These are phyloP conservation scores for Blastobotrys terrestris DNA, from an alignment of 805 yeast genomes.

Conservation along the genomic window DNA sequence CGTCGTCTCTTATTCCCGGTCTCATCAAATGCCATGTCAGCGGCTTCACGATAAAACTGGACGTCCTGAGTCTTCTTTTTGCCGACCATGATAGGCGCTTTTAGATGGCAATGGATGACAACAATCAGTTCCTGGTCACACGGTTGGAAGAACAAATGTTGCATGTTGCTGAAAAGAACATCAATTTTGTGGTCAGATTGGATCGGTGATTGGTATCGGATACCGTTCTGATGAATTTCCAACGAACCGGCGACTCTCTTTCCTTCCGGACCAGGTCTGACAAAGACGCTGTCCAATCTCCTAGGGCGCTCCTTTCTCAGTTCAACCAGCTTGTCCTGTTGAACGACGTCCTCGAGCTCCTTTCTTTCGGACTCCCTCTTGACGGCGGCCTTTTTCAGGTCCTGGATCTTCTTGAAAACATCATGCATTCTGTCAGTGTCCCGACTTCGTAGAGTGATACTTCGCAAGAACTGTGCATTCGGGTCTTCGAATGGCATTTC, in stretches of 20 bases:
- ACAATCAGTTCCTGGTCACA: slow-evolving; percentile 92
- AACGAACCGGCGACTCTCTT: slow-evolving; percentile 88
- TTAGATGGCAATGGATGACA: slow-evolving; percentile 85
- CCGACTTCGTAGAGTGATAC: slow-evolving; percentile 79
- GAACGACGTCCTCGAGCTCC: slow-evolving; percentile 88
- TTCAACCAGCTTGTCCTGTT: slow-evolving; percentile 83
- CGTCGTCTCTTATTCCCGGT: slow-evolving; percentile 90
- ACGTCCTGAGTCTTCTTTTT: slow-evolving; percentile 92
- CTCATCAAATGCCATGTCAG: slow-evolving; percentile 93
- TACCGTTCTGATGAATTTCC: slow-evolving; percentile 92
- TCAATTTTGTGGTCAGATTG: slow-evolving; percentile 84
- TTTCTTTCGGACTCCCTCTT: slow-evolving; percentile 87
- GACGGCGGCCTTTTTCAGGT: slow-evolving; percentile 83
- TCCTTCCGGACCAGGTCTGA: slow-evolving; percentile 96
- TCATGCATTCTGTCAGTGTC: slow-evolving; percentile 90
- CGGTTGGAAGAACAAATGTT: slow-evolving; percentile 92
- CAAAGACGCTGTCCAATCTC: slow-evolving; percentile 80
- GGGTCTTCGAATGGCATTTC: slow-evolving; percentile 91
- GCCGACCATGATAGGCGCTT: slow-evolving; percentile 90
- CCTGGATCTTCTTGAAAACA: slow-evolving; percentile 82
- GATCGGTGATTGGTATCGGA: slow-evolving; percentile 82
- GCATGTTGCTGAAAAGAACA: slow-evolving; percentile 80
- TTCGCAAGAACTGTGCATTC: slow-evolving; percentile 79
- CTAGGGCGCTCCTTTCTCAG: slow-evolving; percentile 77
- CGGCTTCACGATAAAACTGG: slow-evolving; percentile 94